phyloP scores from a whole-genome alignment of 2,329 filamentous ascomycete genomes.

The Rhytidhysteron rufulum region DNA sequence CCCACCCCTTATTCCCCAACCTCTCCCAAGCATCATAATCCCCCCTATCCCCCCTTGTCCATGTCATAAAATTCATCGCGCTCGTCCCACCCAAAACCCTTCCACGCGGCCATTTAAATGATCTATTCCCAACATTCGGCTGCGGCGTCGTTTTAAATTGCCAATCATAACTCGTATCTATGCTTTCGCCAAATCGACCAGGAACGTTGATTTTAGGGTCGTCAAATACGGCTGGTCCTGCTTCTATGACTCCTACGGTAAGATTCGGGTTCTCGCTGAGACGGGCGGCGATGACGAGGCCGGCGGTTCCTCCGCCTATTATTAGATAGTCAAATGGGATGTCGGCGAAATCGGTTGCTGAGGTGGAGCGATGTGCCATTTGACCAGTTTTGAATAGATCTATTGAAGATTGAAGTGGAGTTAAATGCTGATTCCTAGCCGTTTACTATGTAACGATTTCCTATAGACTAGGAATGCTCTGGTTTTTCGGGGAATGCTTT shows the following conservation, averaged over 20 bases:
- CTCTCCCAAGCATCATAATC: conserved; percentile 53
- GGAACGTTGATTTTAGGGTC: conserved; percentile 14
- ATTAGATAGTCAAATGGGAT: conserved; percentile 8
- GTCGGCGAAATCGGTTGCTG: neutral
- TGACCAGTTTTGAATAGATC: no score
- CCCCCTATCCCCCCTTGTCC: conserved; percentile 26
- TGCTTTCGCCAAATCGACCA: conserved; percentile 15
- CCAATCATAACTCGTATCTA: conserved; percentile 35
- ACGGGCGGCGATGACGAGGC: conserved; percentile 9
- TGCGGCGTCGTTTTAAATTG: conserved; percentile 32
- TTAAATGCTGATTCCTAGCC: no score
- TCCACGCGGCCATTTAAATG: conserved; percentile 6
- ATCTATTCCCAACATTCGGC: conserved; percentile 39
- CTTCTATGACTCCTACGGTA: conserved; percentile 15
- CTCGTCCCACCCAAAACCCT: conserved; percentile 23
- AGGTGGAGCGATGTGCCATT: neutral
- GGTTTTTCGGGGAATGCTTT: no score
- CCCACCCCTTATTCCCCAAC: conserved; percentile 59
- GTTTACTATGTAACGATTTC: no score
- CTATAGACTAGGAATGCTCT: no score
- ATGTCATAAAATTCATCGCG: conserved; percentile 35
- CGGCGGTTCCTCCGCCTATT: conserved; percentile 10
- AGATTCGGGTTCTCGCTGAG: conserved; percentile 21
- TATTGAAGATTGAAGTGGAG: no score
- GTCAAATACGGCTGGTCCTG: conserved; percentile 8